A percentile compares a stretch with the other conserved stretches of the same genome.
Conservation (phyloP, 1,139 yeast genomes). For the Yamadazyma oceani region DNA sequence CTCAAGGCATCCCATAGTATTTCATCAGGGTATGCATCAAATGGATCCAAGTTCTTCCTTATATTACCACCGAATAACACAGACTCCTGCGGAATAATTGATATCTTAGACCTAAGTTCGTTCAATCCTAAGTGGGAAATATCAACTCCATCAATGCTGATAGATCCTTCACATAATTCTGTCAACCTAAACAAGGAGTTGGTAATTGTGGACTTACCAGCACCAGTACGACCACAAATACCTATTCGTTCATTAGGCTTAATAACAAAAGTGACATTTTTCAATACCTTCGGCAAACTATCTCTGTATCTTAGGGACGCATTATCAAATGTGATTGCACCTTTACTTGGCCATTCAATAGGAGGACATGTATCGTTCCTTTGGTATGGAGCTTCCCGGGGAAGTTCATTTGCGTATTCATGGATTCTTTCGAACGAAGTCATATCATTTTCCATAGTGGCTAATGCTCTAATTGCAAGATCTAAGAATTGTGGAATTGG, state of each 20-base stretch:
- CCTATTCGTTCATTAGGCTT: constrained; percentile 64
- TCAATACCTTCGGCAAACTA: constrained; percentile 71
- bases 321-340: constrained; percentile 54
- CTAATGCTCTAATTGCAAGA: constrained; percentile 50
- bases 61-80: constrained; percentile 42
- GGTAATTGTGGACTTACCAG: constrained; percentile 73
- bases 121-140: constrained; percentile 41
- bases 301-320: constrained; percentile 72
- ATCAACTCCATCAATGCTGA: constrained; percentile 61
- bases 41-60: constrained; percentile 45
- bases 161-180: constrained; percentile 54
- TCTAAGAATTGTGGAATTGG: constrained; percentile 50
- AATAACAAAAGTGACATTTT: constrained; percentile 47
- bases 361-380: constrained; percentile 57
- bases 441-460: constrained; percentile 80
- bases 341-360: constrained; percentile 44
- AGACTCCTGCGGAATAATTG: constrained; percentile 49
- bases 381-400: constrained; percentile 41
- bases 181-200: constrained; percentile 61
- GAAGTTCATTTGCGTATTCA: constrained; percentile 56
- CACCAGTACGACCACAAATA: constrained; percentile 80
- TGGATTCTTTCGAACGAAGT: constrained; percentile 82
- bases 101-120: constrained; percentile 33
- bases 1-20: constrained; percentile 45
- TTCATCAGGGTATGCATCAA: constrained; percentile 36